Conservation (phyloP, 257 asterid genomes). For the Leptodermis oblonga region DNA sequence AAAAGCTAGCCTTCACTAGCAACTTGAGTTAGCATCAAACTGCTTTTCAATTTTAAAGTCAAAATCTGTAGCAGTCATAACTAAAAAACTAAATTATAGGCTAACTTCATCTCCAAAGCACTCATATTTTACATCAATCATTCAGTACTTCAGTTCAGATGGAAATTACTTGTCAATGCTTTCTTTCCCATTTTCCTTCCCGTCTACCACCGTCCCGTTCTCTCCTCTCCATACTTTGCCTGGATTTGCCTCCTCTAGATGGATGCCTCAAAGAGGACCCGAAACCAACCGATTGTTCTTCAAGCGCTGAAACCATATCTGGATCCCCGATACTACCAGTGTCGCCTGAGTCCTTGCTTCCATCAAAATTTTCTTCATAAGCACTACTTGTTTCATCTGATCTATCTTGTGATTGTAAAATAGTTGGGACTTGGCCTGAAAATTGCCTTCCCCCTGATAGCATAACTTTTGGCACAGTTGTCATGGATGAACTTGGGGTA, state of each 20-base stretch:
- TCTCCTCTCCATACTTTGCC: constrained; percentile 81
- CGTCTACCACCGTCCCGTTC: constrained; percentile 87
- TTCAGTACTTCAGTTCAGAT: no score
- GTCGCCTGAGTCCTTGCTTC: constrained; percentile 76
- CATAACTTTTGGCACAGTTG: constrained; percentile 38
- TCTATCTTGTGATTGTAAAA: constrained; percentile 75
- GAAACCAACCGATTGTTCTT: constrained; percentile 51
- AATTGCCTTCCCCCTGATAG: constrained; percentile 57
- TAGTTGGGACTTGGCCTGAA: constrained; percentile 69
- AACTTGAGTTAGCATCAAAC: neutral
- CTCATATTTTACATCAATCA: neutral
- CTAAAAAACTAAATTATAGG: no score
- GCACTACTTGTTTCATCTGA: constrained; percentile 75
- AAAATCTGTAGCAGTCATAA: no score
- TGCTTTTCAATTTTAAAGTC: neutral
- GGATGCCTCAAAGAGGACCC: constrained; percentile 61
- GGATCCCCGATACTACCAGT: constrained; percentile 88
- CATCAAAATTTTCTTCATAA: constrained; percentile 79
- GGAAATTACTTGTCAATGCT: constrained; percentile 43
- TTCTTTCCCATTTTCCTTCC: constrained; percentile 97
- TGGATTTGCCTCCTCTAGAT: constrained; percentile 67
- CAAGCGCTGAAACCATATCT: constrained; percentile 57
- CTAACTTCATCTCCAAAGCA: neutral
- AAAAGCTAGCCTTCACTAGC: neutral
- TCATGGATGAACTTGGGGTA: constrained; percentile 26